Base-by-base conservation (phyloP, 768 basidiomycete species). In the Kondoa malvinella region DNA sequence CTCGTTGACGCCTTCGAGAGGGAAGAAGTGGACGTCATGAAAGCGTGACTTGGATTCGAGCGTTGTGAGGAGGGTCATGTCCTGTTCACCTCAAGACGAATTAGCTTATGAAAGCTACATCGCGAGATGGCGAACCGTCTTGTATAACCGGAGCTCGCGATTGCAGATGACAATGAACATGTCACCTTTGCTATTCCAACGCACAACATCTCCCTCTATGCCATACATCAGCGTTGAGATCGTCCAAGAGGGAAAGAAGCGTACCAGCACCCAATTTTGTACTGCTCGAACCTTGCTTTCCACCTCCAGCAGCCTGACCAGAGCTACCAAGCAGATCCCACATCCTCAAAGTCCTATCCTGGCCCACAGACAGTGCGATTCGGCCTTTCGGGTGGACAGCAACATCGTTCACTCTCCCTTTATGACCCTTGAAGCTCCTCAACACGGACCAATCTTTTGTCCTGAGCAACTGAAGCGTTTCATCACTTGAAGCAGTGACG, bases 371-470 rank as follows among this genome's bases (percentile, higher is more conserved):
- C 56, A 99, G 77, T 0, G 87, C 92, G 21, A 96, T 83, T 73
- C 96, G 88, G 3, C 92, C 89, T 0, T 88, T 87, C 0, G 91
- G 94, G 74, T 99, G 95, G 1, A 96, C 85, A 1, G 89, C 88
- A 40, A 95, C 83, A 34, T 83, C 83, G 76, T 96, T 96, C 69
- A 97, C 86, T 29, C 88, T 84, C 0, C 88, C 92, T 69, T 91
- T 92, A 79, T 99, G 95, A 0, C 95, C 95, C 72, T 88, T 91
- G 64, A 99, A 79, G 1, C 84, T 77, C 27, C 92, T 86, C 12
- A 97, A 81, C 14, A 96, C 85, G 0, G 85, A 81, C 94, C 94
- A 99, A 76, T 97, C 95, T 26, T 92, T 85, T 0, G 92, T 88
- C 56, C 86, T 85, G 81, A 96, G 97, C 17, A 97, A 80, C 71